Base-by-base conservation (phyloP, 2,329 filamentous ascomycete species). In the Grosmannia huntii region DNA sequence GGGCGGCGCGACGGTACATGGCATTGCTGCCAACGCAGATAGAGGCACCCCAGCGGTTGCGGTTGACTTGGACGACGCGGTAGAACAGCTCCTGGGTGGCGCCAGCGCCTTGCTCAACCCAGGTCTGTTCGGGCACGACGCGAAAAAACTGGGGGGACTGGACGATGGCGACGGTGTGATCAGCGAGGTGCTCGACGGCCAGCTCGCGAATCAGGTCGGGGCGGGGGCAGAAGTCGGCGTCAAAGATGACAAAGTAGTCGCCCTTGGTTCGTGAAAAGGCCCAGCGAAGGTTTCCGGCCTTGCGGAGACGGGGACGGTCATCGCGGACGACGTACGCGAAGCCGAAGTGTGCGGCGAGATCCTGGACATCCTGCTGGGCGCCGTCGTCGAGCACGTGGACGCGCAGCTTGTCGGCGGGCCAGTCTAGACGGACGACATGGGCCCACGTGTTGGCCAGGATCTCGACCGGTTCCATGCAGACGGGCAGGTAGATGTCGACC, bases 21-120 rank as follows among this genome's bases (percentile, higher is more conserved):
- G 57, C 57, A 21, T 59, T 59, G 52, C 52, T 55, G 31, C 57
- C 57, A 19, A 59, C 57, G 33, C 57, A 59, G 57, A 59, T 59
- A 25, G 57, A 59, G 3, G 57, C 57, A 14, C 57, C 57, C 57
- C 57, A 59, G 23, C 57, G 57, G 48, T 59, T 50, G 19, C 57
- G 52, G 46, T 59, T 59, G 46, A 59, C 57, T 33, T 59, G 53
- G 33, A 59, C 57, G 33, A 59, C 57, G 25, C 57, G 57, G 46
- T 59, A 59, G 14, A 59, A 59, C 23, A 59, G 57, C 46, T 59
- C 57, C 33, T 59, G 57, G 21, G 57, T 59, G 19, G 57, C 57
- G 16, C 57, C 57, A 21, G 57, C 57, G 48, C 57, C 57, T 25
- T 59, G 57, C 53, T 59, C 57, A 25, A 59, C 57, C 57, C 57